Evolutionary conservation across 1,284 basidiomycete genomes (phyloP).

Genomic region (Marasmius oreades): DNA sequence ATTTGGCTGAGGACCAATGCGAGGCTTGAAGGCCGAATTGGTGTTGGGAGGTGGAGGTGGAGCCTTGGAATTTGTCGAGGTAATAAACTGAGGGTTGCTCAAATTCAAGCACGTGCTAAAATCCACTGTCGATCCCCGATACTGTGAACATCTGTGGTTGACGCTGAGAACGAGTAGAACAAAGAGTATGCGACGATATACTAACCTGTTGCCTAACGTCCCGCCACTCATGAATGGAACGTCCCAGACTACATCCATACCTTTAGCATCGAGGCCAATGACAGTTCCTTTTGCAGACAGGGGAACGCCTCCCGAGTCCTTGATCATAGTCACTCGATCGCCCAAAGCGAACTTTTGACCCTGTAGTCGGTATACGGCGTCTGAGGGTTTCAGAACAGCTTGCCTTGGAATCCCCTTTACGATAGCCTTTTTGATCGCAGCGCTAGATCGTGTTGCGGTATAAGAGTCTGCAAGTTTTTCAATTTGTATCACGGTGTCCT

Average conservation of each 20-base stretch:
- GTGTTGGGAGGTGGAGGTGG: slow-evolving; percentile 40
- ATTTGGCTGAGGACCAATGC: slow-evolving; percentile 62
- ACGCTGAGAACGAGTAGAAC: slow-evolving; percentile 1
- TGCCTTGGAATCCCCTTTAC: slow-evolving; percentile 93
- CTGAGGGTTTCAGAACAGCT: slow-evolving; percentile 90
- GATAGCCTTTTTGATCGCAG: slow-evolving; percentile 81
- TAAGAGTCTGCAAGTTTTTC: slow-evolving; percentile 73
- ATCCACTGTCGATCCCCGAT: slow-evolving; percentile 83
- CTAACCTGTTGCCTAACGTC: slow-evolving; percentile 81
- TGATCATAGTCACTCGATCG: slow-evolving; percentile 96
- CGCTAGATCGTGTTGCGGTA: slow-evolving; percentile 53
- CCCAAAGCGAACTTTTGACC: slow-evolving; percentile 90
- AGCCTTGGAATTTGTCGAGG: slow-evolving; percentile 59
- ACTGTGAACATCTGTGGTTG: slow-evolving; percentile 73
- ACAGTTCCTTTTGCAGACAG: slow-evolving; percentile 92
- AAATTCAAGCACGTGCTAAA: slow-evolving; percentile 87
- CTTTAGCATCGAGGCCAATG: slow-evolving; percentile 81
- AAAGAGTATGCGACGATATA: slow-evolving; percentile 5
- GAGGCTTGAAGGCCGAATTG: slow-evolving; percentile 55
- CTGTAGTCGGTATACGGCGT: slow-evolving; percentile 87
- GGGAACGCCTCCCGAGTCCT: slow-evolving; percentile 93
- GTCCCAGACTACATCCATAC: slow-evolving; percentile 98
- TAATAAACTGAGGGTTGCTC: slow-evolving; percentile 76
- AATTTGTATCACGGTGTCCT: slow-evolving; percentile 78
- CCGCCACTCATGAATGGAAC: slow-evolving; percentile 91